Evolutionary conservation across 2,329 filamentous ascomycete species (phyloP).

Genomic region (Botryotinia calthae): DNA sequence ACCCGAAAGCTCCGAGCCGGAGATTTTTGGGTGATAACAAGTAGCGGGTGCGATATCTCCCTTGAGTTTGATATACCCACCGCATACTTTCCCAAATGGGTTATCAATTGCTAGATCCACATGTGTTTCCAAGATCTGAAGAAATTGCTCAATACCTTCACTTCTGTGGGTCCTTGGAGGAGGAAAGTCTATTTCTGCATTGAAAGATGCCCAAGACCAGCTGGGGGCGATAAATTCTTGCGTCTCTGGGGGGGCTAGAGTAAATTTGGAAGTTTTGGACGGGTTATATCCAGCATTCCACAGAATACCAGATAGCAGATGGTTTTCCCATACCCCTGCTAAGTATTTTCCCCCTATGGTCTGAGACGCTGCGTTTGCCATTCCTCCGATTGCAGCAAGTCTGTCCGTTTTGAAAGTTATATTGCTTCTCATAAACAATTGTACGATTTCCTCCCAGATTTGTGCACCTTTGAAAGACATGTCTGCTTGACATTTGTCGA

Average conservation of each 20-base stretch:
- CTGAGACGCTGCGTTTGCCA: background rate
- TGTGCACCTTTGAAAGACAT: accelerated
- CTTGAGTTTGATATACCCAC: background rate
- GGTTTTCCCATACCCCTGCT: background rate
- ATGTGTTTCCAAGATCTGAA: background rate
- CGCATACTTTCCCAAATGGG: background rate
- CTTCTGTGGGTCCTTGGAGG: accelerated
- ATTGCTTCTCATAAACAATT: too few species aligned
- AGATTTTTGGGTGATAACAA: too few species aligned
- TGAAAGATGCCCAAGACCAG: background rate
- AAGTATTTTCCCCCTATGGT: background rate
- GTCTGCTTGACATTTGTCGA: too few species aligned
- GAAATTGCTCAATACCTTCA: background rate
- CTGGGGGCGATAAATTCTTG: background rate
- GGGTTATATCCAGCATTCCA: accelerated
- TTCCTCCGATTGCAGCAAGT: background rate
- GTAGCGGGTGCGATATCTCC: background rate
- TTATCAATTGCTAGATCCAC: background rate
- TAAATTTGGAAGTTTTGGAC: background rate
- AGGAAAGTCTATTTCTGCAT: background rate
- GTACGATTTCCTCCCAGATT: background rate
- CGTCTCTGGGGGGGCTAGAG: accelerated
- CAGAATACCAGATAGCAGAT: background rate
- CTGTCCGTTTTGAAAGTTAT: background rate
- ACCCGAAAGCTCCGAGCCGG: too few species aligned